These are phyloP conservation scores for Phytopythium aichiense DNA, from an alignment of 352 stramenopile genomes.

Conservation along the genomic window DNA sequence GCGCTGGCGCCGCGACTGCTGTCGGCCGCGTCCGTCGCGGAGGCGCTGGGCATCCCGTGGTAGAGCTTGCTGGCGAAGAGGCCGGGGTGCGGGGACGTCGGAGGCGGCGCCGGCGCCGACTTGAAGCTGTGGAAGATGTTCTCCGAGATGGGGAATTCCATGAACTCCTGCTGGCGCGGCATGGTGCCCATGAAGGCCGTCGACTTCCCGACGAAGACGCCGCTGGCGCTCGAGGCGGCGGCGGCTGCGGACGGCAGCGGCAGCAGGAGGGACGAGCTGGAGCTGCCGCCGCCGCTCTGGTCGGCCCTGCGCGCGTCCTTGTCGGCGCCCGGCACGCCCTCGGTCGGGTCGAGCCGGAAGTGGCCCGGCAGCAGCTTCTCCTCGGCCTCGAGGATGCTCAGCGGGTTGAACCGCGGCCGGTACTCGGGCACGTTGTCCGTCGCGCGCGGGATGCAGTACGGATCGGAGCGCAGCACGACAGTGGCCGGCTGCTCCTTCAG, in stretches of 20 bases:
- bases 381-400: conserved; percentile 65
- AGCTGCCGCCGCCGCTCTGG: not conserved
- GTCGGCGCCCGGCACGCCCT: conserved; percentile 12
- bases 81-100: conserved; percentile 8
- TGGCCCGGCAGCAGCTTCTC: conserved; percentile 66
- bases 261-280: not conserved
- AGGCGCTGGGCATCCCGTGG: not conserved
- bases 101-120: conserved; percentile 12
- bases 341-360: conserved; percentile 52
- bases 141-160: conserved; percentile 44
- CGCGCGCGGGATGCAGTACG: conserved; percentile 68
- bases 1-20: not conserved
- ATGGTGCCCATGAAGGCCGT: conserved; percentile 59
- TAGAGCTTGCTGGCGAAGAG: conserved; percentile 5
- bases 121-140: conserved; percentile 45
- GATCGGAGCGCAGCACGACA: conserved; percentile 45
- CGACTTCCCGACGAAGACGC: conserved; percentile 28
- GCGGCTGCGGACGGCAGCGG: not conserved
- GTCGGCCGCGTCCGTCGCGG: not conserved
- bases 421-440: conserved; percentile 75
- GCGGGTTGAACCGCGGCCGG: conserved; percentile 59
- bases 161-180: conserved; percentile 47
- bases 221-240: not conserved
- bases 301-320: not conserved
- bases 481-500: conserved; percentile 48